Conservation (phyloP, 768 basidiomycete genomes). For the Rubroboletus satanas region DNA sequence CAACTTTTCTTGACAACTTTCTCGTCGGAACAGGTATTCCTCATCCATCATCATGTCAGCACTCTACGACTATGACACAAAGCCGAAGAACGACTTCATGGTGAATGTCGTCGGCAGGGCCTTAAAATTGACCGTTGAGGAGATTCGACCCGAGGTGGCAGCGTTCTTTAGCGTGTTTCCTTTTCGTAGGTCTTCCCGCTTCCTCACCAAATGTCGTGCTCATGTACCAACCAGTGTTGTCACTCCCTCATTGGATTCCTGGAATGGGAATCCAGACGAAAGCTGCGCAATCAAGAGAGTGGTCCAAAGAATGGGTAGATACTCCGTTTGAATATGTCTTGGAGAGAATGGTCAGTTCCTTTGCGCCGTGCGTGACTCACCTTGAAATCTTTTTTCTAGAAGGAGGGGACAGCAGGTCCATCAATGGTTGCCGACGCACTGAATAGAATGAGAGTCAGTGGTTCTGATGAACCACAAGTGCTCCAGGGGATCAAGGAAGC, state of each 20-base stretch:
- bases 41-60: slow-evolving; percentile 30
- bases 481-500: slow-evolving; percentile 17
- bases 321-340: slow-evolving; percentile 16
- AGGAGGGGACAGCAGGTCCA: slow-evolving; percentile 9
- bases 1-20: neutral
- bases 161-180: slow-evolving; percentile 16
- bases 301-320: slow-evolving; percentile 17
- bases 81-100: slow-evolving; percentile 26
- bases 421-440: slow-evolving; percentile 18
- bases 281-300: slow-evolving; percentile 18
- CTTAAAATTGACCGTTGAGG: slow-evolving; percentile 18
- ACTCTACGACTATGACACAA: slow-evolving; percentile 32
- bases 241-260: slow-evolving; percentile 27
- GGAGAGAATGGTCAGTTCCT: slow-evolving; percentile 11
- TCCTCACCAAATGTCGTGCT: slow-evolving; percentile 5
- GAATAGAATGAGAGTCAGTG: slow-evolving; percentile 1
- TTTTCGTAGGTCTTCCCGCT: neutral
- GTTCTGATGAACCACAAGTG: neutral
- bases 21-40: slow-evolving; percentile 17
- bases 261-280: slow-evolving; percentile 29
- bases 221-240: slow-evolving; percentile 19
- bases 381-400: slow-evolving; percentile 4
- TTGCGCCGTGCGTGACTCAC: neutral
- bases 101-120: slow-evolving; percentile 27
- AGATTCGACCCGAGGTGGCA: slow-evolving; percentile 23